These are phyloP conservation scores for Colletotrichum caudatum DNA, from an alignment of 2,329 filamentous ascomycete genomes.

Conservation along the genomic window DNA sequence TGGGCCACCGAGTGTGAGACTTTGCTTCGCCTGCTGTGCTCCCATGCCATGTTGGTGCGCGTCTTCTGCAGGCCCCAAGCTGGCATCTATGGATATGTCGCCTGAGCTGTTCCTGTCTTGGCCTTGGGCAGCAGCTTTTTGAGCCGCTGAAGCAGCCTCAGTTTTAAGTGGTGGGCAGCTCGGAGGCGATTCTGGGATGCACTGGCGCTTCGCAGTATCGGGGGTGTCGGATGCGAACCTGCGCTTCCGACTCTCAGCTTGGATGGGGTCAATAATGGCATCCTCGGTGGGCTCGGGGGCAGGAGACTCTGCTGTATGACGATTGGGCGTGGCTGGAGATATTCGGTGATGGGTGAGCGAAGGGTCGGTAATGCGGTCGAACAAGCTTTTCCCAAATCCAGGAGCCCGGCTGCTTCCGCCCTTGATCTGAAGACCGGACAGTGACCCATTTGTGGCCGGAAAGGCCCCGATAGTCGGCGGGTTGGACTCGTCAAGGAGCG, in stretches of 20 bases:
- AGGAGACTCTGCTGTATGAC: too few relatives aligned
- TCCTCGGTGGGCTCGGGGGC: too few relatives aligned
- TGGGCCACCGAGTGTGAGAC: background rate
- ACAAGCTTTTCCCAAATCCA: background rate
- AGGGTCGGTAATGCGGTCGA: too few relatives aligned
- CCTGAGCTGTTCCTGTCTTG: too few relatives aligned
- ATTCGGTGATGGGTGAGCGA: too few relatives aligned
- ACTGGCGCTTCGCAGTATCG: too few relatives aligned
- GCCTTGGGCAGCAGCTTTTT: background rate
- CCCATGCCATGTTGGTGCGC: background rate
- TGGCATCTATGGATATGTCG: background rate
- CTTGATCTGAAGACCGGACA: slow-evolving; percentile 6
- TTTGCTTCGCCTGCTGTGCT: background rate
- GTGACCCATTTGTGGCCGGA: background rate
- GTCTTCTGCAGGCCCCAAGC: too few relatives aligned
- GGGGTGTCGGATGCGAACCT: too few relatives aligned
- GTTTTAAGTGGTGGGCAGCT: background rate
- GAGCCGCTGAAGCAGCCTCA: background rate
- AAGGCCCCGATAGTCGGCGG: slow-evolving; percentile 12
- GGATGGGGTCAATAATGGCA: too few relatives aligned
- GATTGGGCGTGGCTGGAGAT: too few relatives aligned
- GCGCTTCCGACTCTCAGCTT: too few relatives aligned
- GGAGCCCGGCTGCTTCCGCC: slow-evolving; percentile 1
- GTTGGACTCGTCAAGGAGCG: background rate
- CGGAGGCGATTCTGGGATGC: too few relatives aligned